These are phyloP conservation scores for Solanum hybrid DNA, from an alignment of 305 asterid genomes.

Conservation along the genomic window DNA sequence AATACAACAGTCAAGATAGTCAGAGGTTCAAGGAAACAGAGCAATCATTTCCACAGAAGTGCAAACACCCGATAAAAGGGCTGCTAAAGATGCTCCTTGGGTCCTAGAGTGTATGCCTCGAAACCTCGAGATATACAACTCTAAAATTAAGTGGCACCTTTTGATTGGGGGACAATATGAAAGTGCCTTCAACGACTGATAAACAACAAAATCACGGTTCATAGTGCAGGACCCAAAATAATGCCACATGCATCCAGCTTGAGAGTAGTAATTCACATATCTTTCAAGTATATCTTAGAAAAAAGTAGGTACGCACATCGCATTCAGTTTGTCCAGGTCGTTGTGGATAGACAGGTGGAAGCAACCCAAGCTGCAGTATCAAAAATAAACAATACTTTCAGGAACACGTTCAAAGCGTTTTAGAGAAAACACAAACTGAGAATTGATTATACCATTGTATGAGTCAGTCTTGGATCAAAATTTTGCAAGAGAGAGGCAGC, in stretches of 20 bases:
- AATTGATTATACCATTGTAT: slow-evolving; percentile 46
- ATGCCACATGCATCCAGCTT: neutral
- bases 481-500: slow-evolving; percentile 61
- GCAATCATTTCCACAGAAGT: neutral
- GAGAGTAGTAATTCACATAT: neutral
- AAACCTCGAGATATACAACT: neutral
- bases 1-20: neutral
- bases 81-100: neutral
- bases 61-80: neutral
- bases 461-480: slow-evolving; percentile 61
- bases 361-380: slow-evolving; percentile 66
- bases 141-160: neutral
- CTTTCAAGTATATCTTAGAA: neutral
- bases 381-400: slow-evolving; percentile 17
- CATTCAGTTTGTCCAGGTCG: slow-evolving; percentile 87
- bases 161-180: neutral
- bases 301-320: slow-evolving; percentile 52
- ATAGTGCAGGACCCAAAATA: neutral
- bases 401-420: neutral
- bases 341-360: slow-evolving; percentile 58
- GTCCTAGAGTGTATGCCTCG: neutral
- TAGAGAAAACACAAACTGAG: neutral
- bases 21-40: neutral
- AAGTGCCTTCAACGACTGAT: neutral
- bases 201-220: neutral